A percentile compares a stretch with the other conserved stretches of the same genome.
Conservation (phyloP, 805 yeast species). For the Dipodascopsis uninucleata region DNA sequence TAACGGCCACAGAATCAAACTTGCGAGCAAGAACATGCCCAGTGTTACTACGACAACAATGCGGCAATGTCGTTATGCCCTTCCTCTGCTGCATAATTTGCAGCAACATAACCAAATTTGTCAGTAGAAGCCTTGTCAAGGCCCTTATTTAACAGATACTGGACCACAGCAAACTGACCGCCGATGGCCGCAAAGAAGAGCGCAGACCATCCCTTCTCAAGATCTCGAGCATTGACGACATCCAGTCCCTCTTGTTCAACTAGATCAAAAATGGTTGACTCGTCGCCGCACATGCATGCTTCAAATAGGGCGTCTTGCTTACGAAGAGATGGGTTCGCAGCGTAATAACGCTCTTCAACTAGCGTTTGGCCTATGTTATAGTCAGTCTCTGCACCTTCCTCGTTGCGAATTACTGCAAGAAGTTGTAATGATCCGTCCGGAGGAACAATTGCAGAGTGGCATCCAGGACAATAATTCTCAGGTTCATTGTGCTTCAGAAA, state of each 20-base stretch:
- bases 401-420: slow-evolving; percentile 18
- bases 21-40: no score
- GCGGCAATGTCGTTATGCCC: slow-evolving; percentile 29
- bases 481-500: slow-evolving; percentile 20
- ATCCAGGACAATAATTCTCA: slow-evolving; percentile 17
- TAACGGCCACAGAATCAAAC: no score
- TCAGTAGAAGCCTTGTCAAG: slow-evolving; percentile 12
- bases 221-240: slow-evolving; percentile 6
- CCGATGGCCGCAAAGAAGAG: slow-evolving; percentile 22
- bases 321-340: slow-evolving; percentile 12
- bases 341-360: slow-evolving; percentile 14
- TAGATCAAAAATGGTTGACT: slow-evolving; percentile 17
- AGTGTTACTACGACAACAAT: no score
- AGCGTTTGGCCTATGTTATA: slow-evolving; percentile 16
- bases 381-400: slow-evolving; percentile 18
- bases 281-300: slow-evolving; percentile 26
- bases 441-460: slow-evolving; percentile 10
- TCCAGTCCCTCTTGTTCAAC: slow-evolving; percentile 4
- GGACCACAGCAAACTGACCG: slow-evolving; percentile 18
- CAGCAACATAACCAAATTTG: slow-evolving; percentile 16
- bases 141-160: slow-evolving; percentile 15
- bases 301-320: slow-evolving; percentile 19
- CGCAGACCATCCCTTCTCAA: slow-evolving; percentile 24
- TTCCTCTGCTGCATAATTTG: slow-evolving; percentile 36
- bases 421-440: slow-evolving; percentile 1